A percentile compares a stretch with the other conserved stretches of the same genome.
These are phyloP conservation scores for Arthrobotrys sphaeroides DNA, from an alignment of 2,329 filamentous ascomycete genomes.

Conservation along the genomic window DNA sequence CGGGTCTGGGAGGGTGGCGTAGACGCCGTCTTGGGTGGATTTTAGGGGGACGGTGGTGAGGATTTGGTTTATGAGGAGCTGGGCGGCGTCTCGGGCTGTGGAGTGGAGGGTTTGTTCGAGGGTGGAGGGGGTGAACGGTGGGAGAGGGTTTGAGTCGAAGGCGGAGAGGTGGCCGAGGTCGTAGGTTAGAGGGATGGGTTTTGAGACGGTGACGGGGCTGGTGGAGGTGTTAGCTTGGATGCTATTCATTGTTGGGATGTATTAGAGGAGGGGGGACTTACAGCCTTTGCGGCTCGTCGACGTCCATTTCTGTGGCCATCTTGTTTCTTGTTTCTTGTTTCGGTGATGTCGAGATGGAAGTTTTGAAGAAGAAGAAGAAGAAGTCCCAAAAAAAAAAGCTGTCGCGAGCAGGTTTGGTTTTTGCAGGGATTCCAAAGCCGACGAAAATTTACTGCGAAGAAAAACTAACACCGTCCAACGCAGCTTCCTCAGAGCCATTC, in stretches of 20 bases:
- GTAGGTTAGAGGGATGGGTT: constrained; percentile 90
- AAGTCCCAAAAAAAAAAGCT: neutral
- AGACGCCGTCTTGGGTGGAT: constrained; percentile 74
- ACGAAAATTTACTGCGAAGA: constrained; percentile 23
- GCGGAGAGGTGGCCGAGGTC: constrained; percentile 87
- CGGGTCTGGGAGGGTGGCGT: constrained; percentile 77
- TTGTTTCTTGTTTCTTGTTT: neutral
- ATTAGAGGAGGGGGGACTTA: neutral
- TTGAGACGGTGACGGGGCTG: constrained; percentile 68
- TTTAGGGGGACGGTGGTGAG: constrained; percentile 85
- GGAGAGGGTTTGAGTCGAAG: constrained; percentile 85
- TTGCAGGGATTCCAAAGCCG: constrained; percentile 26
- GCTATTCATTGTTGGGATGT: neutral
- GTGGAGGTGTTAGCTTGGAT: neutral
- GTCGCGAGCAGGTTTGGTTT: neutral
- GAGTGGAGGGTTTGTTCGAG: constrained; percentile 75
- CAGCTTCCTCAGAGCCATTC: constrained; percentile 14
- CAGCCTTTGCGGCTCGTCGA: constrained; percentile 47
- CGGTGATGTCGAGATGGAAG: neutral
- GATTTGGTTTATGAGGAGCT: constrained; percentile 92
- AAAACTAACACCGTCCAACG: constrained; percentile 39
- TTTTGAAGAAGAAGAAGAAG: neutral
- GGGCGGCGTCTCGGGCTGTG: constrained; percentile 86
- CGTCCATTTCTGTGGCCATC: constrained; percentile 49
- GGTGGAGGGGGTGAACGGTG: constrained; percentile 65